Conservation (phyloP, 2,329 filamentous ascomycete genomes). For the Cytospora mali region DNA sequence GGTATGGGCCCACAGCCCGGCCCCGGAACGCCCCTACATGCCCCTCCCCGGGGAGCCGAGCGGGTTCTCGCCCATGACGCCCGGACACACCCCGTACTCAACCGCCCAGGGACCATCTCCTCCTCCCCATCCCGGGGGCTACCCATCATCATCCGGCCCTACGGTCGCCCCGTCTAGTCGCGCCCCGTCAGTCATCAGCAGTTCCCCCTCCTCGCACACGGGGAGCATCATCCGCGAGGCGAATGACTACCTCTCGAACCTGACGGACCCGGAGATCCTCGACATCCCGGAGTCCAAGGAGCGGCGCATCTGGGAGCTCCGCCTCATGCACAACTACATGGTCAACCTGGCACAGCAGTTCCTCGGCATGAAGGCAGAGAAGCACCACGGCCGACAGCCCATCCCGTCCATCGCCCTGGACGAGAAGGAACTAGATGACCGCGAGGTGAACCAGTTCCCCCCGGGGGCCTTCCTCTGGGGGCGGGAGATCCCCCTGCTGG, state of each 20-base stretch:
- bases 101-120: constrained; percentile 1
- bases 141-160: constrained; percentile 2
- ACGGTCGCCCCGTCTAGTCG: constrained; percentile 4
- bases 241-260: constrained; percentile 30
- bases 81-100: constrained; percentile 6
- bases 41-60: constrained; percentile 8
- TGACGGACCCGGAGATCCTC: constrained; percentile 27
- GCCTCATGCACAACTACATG: constrained; percentile 41
- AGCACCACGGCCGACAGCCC: constrained; percentile 27
- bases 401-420: constrained; percentile 19
- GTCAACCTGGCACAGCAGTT: constrained; percentile 37
- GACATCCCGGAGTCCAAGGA: constrained; percentile 40
- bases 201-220: constrained; percentile 5
- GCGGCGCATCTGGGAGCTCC: constrained; percentile 42
- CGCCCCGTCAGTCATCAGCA: constrained; percentile 13
- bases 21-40: background rate
- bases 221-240: constrained; percentile 26
- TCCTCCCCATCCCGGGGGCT: background rate
- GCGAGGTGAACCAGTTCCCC: background rate
- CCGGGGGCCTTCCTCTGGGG: constrained; percentile 34
- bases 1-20: background rate
- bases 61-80: background rate
- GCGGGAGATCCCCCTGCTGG: constrained; percentile 39
- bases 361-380: constrained; percentile 11
- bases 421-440: background rate